Conservation (phyloP, 495 filamentous ascomycete genomes). For the Polyplosphaeria fusca region DNA sequence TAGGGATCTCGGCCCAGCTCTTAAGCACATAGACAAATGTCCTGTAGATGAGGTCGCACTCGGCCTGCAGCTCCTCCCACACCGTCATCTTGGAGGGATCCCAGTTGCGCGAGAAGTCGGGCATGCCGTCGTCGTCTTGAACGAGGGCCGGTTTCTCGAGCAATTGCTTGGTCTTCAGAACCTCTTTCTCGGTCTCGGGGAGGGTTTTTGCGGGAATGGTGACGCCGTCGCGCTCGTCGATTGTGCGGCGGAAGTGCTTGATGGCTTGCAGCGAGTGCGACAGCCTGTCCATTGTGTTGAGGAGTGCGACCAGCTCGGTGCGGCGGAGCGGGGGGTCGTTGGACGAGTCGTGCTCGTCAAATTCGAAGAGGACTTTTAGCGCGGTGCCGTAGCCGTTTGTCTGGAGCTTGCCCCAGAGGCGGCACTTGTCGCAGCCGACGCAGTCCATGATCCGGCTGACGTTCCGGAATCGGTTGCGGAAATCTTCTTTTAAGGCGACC, state of each 20-base stretch:
- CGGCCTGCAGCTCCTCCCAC: slow-evolving; percentile 59
- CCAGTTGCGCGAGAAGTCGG: slow-evolving; percentile 38
- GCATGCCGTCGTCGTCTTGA: slow-evolving; percentile 40
- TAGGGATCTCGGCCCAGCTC: slow-evolving; percentile 68
- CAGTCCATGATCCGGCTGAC: slow-evolving; percentile 97
- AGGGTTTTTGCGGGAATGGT: slow-evolving; percentile 33
- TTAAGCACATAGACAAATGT: slow-evolving; percentile 63
- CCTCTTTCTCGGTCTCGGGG: slow-evolving; percentile 2
- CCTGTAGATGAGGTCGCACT: slow-evolving; percentile 59
- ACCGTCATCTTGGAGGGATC: slow-evolving; percentile 44
- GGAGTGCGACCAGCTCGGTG: slow-evolving; percentile 87
- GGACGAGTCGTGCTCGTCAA: slow-evolving; percentile 68
- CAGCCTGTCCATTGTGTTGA: slow-evolving; percentile 89
- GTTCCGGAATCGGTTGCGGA: slow-evolving; percentile 94
- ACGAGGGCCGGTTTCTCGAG: slow-evolving; percentile 24
- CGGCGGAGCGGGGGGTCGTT: slow-evolving; percentile 74
- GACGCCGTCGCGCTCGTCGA: slow-evolving; percentile 52
- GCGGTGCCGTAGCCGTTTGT: slow-evolving; percentile 93
- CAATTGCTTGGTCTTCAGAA: slow-evolving; percentile 17
- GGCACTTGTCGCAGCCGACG: slow-evolving; percentile 97
- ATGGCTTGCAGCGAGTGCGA: slow-evolving; percentile 73
- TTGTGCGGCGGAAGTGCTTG: slow-evolving; percentile 66
- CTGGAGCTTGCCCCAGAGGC: slow-evolving; percentile 97
- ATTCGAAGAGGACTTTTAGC: slow-evolving; percentile 93
- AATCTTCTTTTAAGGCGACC: slow-evolving; percentile 82